Conservation (phyloP, 108 stramenopile species). For the Skeletonema costatum region DNA sequence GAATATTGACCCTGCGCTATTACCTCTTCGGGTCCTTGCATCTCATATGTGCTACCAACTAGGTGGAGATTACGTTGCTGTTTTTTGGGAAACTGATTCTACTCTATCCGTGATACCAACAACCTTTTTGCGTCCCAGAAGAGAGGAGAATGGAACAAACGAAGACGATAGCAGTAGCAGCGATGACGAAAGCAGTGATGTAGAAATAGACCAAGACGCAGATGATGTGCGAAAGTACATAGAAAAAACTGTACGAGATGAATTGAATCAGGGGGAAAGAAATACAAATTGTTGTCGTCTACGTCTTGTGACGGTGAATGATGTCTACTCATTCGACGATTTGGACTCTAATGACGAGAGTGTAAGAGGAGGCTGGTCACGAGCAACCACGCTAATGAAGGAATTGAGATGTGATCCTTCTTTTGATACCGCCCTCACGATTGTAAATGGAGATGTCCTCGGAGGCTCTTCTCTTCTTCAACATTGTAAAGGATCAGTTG, state of each 20-base stretch:
- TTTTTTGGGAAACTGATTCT: constrained; percentile 46
- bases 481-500: constrained; percentile 26
- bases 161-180: background rate
- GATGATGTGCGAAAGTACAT: background rate
- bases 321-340: constrained; percentile 49
- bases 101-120: constrained; percentile 33
- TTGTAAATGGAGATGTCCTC: constrained; percentile 46
- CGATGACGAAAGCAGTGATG: background rate
- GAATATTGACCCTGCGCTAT: constrained; percentile 1
- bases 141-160: background rate
- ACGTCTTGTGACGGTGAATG: constrained; percentile 44
- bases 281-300: constrained; percentile 7
- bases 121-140: constrained; percentile 19
- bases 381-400: constrained; percentile 46
- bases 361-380: constrained; percentile 37
- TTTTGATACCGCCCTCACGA: constrained; percentile 19
- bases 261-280: background rate
- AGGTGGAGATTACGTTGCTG: constrained; percentile 25
- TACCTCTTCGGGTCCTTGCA: constrained; percentile 37
- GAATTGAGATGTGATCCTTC: background rate
- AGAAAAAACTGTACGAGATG: background rate
- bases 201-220: background rate
- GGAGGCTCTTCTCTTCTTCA: constrained; percentile 44
- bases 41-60: constrained; percentile 47
- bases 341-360: constrained; percentile 1